Conservation (phyloP, 139 green algal genomes). For the Chlamydomonas urium region DNA sequence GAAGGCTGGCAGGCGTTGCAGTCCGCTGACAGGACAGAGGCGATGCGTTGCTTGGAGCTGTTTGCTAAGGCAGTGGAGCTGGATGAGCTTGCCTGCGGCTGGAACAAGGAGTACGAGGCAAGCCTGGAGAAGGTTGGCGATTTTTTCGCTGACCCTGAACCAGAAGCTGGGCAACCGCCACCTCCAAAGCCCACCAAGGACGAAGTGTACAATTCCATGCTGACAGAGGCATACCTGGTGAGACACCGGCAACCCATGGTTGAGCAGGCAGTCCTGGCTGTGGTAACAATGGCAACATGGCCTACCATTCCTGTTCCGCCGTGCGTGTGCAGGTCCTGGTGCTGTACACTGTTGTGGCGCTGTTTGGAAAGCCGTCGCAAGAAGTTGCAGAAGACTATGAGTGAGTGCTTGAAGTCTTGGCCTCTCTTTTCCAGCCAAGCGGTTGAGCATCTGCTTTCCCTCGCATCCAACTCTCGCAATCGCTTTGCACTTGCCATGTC, state of each 20-base stretch:
- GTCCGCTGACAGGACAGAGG: not conserved
- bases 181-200: not conserved
- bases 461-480: too few species aligned
- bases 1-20: not conserved
- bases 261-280: too few species aligned
- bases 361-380: conserved; percentile 6
- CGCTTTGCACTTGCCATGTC: too few species aligned
- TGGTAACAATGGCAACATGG: too few species aligned
- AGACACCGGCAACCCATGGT: too few species aligned
- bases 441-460: too few species aligned
- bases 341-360: conserved; percentile 9
- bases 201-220: conserved; percentile 6
- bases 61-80: conserved; percentile 11
- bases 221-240: conserved; percentile 13
- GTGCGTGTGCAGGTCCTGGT: too few species aligned
- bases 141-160: not conserved
- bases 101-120: conserved; percentile 4
- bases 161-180: too few species aligned
- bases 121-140: conserved; percentile 4
- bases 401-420: too few species aligned
- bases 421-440: too few species aligned
- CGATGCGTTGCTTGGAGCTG: not conserved
- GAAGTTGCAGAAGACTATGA: conserved; percentile 7
- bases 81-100: conserved; percentile 8
- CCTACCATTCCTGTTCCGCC: too few species aligned